phyloP scores from a whole-genome alignment of 1,284 basidiomycete species.

The Trichosporon ovoides region DNA sequence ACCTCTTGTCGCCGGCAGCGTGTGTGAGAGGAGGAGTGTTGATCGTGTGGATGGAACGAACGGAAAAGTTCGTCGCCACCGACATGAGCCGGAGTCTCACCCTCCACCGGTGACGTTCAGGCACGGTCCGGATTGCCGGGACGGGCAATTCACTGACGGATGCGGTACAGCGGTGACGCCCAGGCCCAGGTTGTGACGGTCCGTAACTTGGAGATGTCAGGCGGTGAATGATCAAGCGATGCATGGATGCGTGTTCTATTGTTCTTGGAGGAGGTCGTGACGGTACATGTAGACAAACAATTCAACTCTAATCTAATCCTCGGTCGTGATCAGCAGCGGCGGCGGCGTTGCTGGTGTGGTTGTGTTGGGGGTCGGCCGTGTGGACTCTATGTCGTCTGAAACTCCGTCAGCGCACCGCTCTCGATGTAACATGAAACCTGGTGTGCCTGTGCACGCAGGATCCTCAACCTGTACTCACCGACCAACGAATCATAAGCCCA shows the following conservation, averaged over 20 bases:
- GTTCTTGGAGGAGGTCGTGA: no score
- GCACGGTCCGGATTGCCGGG: background rate
- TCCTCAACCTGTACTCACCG: conserved; percentile 40
- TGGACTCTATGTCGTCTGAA: no score
- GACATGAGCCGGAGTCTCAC: background rate
- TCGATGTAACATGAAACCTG: conserved; percentile 43
- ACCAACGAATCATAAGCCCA: conserved; percentile 53
- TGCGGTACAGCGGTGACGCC: background rate
- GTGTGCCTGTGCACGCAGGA: background rate
- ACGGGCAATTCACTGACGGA: no score
- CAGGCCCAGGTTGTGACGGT: background rate
- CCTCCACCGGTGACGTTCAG: background rate
- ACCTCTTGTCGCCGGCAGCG: no score
- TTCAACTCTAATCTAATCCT: background rate
- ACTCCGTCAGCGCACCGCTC: no score
- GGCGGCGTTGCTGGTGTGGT: conserved; percentile 17
- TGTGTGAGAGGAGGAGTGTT: background rate
- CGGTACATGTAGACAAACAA: background rate
- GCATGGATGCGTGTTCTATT: no score
- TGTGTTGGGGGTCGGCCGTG: no score
- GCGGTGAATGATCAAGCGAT: no score
- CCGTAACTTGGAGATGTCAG: no score
- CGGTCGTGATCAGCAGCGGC: background rate
- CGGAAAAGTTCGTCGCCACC: background rate
- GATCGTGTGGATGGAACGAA: background rate